These are phyloP conservation scores for Eugenia klotzschiana DNA, from an alignment of 441 rosid genomes.

Conservation along the genomic window DNA sequence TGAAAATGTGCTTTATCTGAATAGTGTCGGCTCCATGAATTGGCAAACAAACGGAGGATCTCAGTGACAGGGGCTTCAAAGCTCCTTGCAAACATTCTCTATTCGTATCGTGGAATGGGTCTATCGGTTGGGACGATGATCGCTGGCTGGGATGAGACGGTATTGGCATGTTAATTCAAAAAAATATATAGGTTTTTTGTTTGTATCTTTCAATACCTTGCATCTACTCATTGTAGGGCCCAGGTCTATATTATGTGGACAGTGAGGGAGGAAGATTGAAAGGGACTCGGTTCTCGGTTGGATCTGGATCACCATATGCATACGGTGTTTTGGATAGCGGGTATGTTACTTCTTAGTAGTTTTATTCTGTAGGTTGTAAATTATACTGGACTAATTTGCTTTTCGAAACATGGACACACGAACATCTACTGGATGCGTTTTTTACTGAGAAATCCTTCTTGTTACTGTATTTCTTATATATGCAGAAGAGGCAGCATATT, in stretches of 20 bases:
- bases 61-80: conserved; percentile 97
- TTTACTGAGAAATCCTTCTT: not conserved
- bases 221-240: conserved; percentile 46
- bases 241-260: conserved; percentile 93
- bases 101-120: conserved; percentile 97
- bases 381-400: not conserved
- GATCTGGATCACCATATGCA: conserved; percentile 98
- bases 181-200: not conserved
- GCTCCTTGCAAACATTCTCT: conserved; percentile 88
- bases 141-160: conserved; percentile 99
- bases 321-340: conserved; percentile 92
- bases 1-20: not conserved
- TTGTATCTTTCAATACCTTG: not conserved
- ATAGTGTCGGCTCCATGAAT: conserved; percentile 90
- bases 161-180: conserved; percentile 7
- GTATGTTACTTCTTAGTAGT: conserved; percentile 22
- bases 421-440: not conserved
- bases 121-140: conserved; percentile 97
- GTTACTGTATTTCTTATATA: not conserved
- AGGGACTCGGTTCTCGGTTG: conserved; percentile 92
- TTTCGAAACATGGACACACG: not conserved
- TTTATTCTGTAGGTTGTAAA: not conserved
- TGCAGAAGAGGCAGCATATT: not conserved
- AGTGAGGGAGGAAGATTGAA: conserved; percentile 97
- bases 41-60: conserved; percentile 94